Conservation (phyloP, 208 protist genomes). For the Herpetomonas tarakana region DNA sequence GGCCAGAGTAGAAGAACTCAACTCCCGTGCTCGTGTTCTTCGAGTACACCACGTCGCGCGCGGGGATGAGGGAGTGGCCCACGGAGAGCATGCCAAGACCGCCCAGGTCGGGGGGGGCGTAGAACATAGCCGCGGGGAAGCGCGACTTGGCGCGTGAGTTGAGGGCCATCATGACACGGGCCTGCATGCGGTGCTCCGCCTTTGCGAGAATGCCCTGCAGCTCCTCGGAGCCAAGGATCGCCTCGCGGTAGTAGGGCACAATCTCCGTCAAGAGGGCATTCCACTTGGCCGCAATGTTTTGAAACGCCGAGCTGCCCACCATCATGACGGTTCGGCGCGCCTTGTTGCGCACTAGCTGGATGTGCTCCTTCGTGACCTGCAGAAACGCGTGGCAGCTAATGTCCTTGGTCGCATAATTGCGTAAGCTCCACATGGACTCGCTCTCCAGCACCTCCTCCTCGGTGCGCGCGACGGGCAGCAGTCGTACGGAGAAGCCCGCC, state of each 20-base stretch:
- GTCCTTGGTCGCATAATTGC: conserved; percentile 98
- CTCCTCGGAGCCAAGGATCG: conserved; percentile 96
- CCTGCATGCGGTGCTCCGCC: conserved; percentile 99
- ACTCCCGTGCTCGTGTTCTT: conserved; percentile 98
- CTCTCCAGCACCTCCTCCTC: conserved; percentile 89
- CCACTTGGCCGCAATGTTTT: conserved; percentile 99
- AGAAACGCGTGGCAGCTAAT: conserved; percentile 99
- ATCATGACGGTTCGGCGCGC: conserved; percentile 99
- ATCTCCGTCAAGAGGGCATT: conserved; percentile 99
- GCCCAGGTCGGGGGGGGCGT: conserved; percentile 98
- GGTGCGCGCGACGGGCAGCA: conserved; percentile 91
- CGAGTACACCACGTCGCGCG: conserved; percentile 98
- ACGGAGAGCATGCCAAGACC: conserved; percentile 99
- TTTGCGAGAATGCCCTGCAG: conserved; percentile 99
- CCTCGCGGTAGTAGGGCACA: conserved; percentile 99
- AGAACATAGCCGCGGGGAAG: conserved; percentile 99
- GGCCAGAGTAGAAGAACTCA: conserved; percentile 99
- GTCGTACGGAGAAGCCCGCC: conserved; percentile 98
- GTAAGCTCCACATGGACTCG: conserved; percentile 99
- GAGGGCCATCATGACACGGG: conserved; percentile 99
- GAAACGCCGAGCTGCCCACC: conserved; percentile 99
- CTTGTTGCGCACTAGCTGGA: conserved; percentile 98
- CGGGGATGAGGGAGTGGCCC: conserved; percentile 99
- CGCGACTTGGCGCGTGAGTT: conserved; percentile 99
- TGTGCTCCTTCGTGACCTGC: conserved; percentile 95